phyloP scores from a whole-genome alignment of 2,329 filamentous ascomycete genomes.

The Huntiella omanensis region DNA sequence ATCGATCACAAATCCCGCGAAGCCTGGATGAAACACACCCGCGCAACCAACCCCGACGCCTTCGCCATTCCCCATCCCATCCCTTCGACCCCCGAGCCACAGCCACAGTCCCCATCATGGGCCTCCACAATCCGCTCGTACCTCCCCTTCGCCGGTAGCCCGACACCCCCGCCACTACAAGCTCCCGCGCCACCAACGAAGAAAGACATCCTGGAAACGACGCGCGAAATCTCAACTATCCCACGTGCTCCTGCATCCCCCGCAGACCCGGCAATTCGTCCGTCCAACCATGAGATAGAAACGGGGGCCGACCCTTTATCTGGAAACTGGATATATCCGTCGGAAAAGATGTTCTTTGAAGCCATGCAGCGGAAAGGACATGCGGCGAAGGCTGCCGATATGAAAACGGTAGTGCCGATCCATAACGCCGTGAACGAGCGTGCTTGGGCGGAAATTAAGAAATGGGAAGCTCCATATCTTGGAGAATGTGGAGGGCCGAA shows the following conservation, averaged over 20 bases:
- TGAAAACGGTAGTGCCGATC: constrained; percentile 84
- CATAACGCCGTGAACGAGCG: constrained; percentile 98
- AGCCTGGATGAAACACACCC: constrained; percentile 61
- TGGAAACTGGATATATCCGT: constrained; percentile 95
- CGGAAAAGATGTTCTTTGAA: constrained; percentile 93
- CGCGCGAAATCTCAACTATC: constrained; percentile 64
- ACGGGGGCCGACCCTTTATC: constrained; percentile 47
- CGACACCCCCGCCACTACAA: constrained; percentile 5
- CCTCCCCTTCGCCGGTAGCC: constrained; percentile 22
- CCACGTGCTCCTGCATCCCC: constrained; percentile 35
- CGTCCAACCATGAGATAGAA: constrained; percentile 63
- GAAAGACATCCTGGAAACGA: constrained; percentile 31
- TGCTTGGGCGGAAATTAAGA: constrained; percentile 79
- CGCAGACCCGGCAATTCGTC: constrained; percentile 18
- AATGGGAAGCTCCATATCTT: constrained; percentile 61
- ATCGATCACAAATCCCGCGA: constrained; percentile 81
- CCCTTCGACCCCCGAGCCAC: constrained; percentile 9
- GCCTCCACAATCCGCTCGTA: constrained; percentile 16
- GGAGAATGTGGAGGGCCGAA: constrained; percentile 53
- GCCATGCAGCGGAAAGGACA: constrained; percentile 86
- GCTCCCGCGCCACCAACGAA: neutral
- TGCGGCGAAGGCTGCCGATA: constrained; percentile 51
- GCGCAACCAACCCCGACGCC: constrained; percentile 19
- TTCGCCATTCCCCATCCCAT: constrained; percentile 16
- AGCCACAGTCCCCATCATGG: neutral